phyloP scores from a whole-genome alignment of 208 protist species.

The Wallacemonas sp. region DNA sequence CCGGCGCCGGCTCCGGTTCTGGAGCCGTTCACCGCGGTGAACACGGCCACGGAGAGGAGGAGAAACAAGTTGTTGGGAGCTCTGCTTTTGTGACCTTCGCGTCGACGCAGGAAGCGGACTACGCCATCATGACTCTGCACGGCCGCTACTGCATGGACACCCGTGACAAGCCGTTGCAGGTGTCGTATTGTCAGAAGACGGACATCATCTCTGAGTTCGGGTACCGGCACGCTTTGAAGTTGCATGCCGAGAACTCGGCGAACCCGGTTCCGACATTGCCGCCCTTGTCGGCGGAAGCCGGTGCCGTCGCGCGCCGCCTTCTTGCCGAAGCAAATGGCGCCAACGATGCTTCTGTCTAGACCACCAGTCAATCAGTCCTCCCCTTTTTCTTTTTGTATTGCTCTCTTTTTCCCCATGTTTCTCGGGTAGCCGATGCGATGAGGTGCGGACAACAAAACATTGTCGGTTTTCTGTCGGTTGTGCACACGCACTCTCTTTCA shows the following conservation, averaged over 20 bases:
- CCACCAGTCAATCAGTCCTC: background rate
- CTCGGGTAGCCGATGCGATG: background rate
- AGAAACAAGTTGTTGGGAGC: conserved; percentile 29
- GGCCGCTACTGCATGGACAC: conserved; percentile 45
- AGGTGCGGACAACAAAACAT: background rate
- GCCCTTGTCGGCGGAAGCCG: background rate
- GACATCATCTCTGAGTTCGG: conserved; percentile 64
- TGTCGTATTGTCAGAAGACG: conserved; percentile 60
- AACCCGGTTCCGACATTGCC: conserved; percentile 36
- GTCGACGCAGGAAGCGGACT: conserved; percentile 50
- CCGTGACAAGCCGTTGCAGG: conserved; percentile 56
- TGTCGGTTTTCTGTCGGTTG: too few species aligned
- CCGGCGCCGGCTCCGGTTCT: too few species aligned
- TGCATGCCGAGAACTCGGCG: conserved; percentile 53
- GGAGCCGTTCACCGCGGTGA: too few species aligned
- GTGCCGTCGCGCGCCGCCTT: background rate
- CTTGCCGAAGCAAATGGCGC: background rate
- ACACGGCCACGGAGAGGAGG: conserved; percentile 10
- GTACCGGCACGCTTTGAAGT: conserved; percentile 44
- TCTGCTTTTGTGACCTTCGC: conserved; percentile 40
- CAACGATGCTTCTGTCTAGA: background rate
- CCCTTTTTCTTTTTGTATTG: conserved; percentile 13
- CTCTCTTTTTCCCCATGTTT: background rate
- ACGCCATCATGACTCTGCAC: conserved; percentile 52
- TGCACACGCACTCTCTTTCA: too few species aligned